These are phyloP conservation scores for Trichoderma asperelloides DNA, from an alignment of 495 filamentous ascomycete species.

Conservation along the genomic window DNA sequence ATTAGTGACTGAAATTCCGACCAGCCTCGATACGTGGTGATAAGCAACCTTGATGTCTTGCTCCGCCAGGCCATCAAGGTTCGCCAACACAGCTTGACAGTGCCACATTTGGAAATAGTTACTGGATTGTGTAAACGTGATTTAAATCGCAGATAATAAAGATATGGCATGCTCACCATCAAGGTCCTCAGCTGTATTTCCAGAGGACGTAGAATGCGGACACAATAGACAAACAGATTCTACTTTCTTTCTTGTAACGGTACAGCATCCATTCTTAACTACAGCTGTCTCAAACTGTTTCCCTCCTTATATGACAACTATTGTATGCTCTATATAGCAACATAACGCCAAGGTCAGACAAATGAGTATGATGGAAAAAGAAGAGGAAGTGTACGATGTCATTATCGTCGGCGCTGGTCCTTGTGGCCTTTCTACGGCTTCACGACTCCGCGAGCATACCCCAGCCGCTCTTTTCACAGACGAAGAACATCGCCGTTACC, in stretches of 20 bases:
- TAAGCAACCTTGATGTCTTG: not conserved
- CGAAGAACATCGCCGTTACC: slow-evolving; percentile 55
- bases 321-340: too few species aligned
- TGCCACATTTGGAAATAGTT: not conserved
- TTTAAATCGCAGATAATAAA: not conserved
- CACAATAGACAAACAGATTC: not conserved
- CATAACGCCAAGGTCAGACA: too few species aligned
- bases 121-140: not conserved
- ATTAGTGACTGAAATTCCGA: too few species aligned
- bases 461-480: slow-evolving; percentile 59
- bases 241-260: not conserved
- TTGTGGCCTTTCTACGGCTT: slow-evolving; percentile 52
- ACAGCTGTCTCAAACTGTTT: too few species aligned
- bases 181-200: not conserved
- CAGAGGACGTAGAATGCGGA: not conserved
- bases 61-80: not conserved
- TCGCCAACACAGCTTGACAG: not conserved
- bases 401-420: slow-evolving; percentile 57
- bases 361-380: not conserved
- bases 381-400: slow-evolving; percentile 39
- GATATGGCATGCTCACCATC: not conserved
- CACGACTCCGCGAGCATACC: slow-evolving; percentile 49
- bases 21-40: not conserved
- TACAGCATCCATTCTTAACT: not conserved
- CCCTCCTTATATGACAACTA: too few species aligned